Evolutionary conservation across 176 grass and related monocot genomes (phyloP).

Genomic region (Melocanna baccifera): DNA sequence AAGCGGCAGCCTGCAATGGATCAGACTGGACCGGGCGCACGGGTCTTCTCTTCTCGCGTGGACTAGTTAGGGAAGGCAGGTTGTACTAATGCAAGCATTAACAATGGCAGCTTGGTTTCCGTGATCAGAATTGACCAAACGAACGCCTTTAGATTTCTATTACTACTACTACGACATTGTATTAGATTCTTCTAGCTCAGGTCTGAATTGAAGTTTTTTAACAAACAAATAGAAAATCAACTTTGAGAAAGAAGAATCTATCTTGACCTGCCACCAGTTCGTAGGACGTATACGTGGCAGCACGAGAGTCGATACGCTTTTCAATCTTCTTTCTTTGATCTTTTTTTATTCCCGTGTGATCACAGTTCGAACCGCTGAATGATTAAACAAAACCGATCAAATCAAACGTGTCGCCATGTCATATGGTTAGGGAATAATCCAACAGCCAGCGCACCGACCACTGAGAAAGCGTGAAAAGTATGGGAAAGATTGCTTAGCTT

Average conservation of each 20-base stretch:
- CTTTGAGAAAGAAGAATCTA: not conserved
- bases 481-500: not conserved
- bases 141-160: not conserved
- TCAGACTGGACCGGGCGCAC: not conserved
- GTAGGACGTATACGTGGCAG: not conserved
- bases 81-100: not conserved
- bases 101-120: not conserved
- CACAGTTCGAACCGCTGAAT: not conserved
- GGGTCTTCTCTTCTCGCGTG: not conserved
- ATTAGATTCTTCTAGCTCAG: not conserved
- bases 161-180: not conserved
- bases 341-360: not conserved
- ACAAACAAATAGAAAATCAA: not conserved
- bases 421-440: not conserved
- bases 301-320: not conserved
- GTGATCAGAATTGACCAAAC: not conserved
- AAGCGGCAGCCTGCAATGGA: not conserved
- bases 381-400: not conserved
- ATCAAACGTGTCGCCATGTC: not conserved
- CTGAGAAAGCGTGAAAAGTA: not conserved
- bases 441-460: constrained; percentile 12
- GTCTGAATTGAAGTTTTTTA: not conserved
- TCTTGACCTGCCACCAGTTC: not conserved
- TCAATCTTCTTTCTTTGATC: not conserved
- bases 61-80: not conserved